Conservation (phyloP, 2,329 filamentous ascomycete genomes). For the Ceratocystis albifundus region DNA sequence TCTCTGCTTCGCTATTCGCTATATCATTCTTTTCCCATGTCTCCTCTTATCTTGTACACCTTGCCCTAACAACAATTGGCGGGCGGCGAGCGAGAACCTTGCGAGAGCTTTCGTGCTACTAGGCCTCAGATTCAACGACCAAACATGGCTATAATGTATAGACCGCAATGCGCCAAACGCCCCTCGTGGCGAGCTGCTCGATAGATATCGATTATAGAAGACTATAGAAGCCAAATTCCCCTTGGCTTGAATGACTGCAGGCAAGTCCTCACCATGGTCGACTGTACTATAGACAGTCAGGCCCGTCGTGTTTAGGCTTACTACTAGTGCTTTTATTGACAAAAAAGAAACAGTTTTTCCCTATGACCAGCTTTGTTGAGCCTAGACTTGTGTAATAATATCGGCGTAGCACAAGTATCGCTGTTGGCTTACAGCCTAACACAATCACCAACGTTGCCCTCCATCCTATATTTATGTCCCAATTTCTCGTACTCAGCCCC, state of each 20-base stretch:
- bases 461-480: not conserved
- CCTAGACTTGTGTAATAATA: not conserved
- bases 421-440: not conserved
- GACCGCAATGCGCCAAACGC: no score
- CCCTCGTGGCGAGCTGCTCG: no score
- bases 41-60: not conserved
- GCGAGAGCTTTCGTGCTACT: not conserved
- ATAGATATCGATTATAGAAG: not conserved
- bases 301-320: no score
- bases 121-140: not conserved
- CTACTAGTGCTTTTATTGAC: no score
- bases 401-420: not conserved
- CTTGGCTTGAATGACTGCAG: not conserved
- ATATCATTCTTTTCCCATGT: not conserved
- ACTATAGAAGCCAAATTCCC: not conserved
- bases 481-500: not conserved
- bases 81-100: not conserved
- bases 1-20: not conserved
- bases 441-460: not conserved
- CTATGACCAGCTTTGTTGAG: not conserved
- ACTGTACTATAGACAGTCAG: no score
- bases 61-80: no score
- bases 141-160: not conserved
- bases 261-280: not conserved
- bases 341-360: not conserved